Conservation (phyloP, 2,329 filamentous ascomycete species). For the Alternaria sp. region DNA sequence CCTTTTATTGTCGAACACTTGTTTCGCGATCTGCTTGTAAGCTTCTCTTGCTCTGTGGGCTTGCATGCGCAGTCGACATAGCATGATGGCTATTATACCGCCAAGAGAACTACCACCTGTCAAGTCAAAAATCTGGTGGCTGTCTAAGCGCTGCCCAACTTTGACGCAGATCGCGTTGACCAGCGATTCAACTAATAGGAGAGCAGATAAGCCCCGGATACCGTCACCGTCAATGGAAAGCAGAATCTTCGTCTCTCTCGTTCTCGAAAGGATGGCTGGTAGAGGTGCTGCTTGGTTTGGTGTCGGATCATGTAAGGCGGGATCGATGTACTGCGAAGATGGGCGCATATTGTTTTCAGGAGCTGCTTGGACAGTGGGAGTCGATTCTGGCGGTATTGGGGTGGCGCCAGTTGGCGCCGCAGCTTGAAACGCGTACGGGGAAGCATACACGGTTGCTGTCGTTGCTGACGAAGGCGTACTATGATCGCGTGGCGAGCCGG, state of each 20-base stretch:
- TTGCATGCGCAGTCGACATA: constrained; percentile 40
- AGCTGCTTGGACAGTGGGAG: not conserved
- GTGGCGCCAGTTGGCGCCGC: not conserved
- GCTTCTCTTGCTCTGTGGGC: constrained; percentile 37
- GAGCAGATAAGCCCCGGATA: constrained; percentile 38
- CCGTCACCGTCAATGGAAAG: constrained; percentile 44
- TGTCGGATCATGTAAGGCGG: constrained; percentile 1
- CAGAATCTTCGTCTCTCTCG: constrained; percentile 39
- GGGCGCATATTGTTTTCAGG: not conserved
- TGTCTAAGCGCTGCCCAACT: constrained; percentile 30
- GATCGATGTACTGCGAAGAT: constrained; percentile 5
- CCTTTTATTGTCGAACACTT: constrained; percentile 36
- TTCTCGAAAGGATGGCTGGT: constrained; percentile 17
- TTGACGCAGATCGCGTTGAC: constrained; percentile 41
- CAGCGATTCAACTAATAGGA: constrained; percentile 39
- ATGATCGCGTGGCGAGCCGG: constrained; percentile 4
- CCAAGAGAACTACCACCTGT: constrained; percentile 38
- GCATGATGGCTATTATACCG: constrained; percentile 37
- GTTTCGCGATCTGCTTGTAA: constrained; percentile 32
- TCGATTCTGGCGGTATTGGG: not conserved
- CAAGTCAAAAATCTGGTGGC: constrained; percentile 42
- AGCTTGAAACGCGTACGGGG: constrained; percentile 16
- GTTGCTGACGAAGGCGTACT: constrained; percentile 3
- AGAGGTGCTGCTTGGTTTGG: constrained; percentile 7
- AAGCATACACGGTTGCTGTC: constrained; percentile 11